Conservation (phyloP, 73 alveolate genomes). For the Stentor coeruleus region DNA sequence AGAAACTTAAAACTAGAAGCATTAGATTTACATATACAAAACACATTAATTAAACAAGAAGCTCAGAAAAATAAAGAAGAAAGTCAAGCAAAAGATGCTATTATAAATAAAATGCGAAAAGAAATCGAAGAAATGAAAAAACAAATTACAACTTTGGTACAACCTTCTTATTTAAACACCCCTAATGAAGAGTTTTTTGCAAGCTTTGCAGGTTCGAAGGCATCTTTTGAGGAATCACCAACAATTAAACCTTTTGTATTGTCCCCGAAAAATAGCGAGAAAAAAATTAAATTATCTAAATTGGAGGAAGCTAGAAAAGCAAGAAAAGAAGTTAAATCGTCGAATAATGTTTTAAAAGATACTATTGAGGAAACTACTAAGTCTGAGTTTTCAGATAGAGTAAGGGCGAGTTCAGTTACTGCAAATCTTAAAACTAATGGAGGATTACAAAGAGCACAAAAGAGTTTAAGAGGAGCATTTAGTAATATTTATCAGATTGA, state of each 20-base stretch:
- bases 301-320: constrained; percentile 19
- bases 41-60: constrained; percentile 27
- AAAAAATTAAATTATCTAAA: neutral
- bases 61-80: constrained; percentile 17
- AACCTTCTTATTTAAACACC: neutral
- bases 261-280: neutral
- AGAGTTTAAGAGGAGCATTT: constrained; percentile 14
- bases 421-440: neutral
- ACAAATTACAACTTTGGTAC: neutral
- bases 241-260: neutral
- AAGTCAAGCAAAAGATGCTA: constrained; percentile 18
- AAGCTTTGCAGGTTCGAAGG: constrained; percentile 9
- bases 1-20: constrained; percentile 37
- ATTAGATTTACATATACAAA: constrained; percentile 30
- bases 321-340: neutral
- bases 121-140: constrained; percentile 6
- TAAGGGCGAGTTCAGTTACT: neutral
- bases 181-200: neutral
- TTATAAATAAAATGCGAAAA: neutral
- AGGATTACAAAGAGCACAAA: neutral
- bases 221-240: neutral
- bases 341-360: neutral
- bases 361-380: neutral
- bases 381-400: neutral
- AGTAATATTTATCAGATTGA: neutral